Base-by-base conservation (phyloP, 305 asterid species). In the Solanum hybrid region DNA sequence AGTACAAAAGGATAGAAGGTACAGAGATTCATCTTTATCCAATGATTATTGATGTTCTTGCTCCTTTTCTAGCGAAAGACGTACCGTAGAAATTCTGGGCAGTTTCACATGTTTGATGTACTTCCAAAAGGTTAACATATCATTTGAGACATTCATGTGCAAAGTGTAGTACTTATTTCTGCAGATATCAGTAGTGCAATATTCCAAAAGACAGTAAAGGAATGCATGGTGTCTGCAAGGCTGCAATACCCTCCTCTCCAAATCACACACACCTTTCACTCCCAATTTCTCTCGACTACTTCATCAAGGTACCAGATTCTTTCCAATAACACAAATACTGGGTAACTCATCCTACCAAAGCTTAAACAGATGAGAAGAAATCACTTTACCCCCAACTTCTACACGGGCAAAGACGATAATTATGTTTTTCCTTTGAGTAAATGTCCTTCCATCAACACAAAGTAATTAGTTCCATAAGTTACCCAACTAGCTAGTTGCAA, bases 101-200 rank as follows among this genome's bases (percentile, higher is more conserved):
- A 57, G 34, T 86, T 86, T 64, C 88, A 86, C 88, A 33, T 86
- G 88, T 86, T 86, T 86, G 20, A 22, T 61, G 26, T 6, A 33
- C 46, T 61, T 84, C 75, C 75, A 84, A 29, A 84, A 51, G 75
- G 40, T 51, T 51, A 11, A 84, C 29, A 33, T 11, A 86, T 61
- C 77, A 86, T 61, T 86, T 86, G 51, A 86, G 33, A 61, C 77
- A 86, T 86, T 86, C 51, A 57, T 86, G 46, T 86, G 51, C 88
- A n/a, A 61, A 57, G 46, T 85, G 8, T 12, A 22, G 42, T 85
- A 16, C 51, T 7, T 11, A 61, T 86, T 33, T 33, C 88, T 86
- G 51, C 88, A 84, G 29, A 20, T 33, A 79, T 22, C 16, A 33
- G 51, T 86, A 28, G 46, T 86, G 34, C 51, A 86, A 86, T 86